phyloP scores from a whole-genome alignment of 2,329 filamentous ascomycete species.

The Bipolaris oryzae region DNA sequence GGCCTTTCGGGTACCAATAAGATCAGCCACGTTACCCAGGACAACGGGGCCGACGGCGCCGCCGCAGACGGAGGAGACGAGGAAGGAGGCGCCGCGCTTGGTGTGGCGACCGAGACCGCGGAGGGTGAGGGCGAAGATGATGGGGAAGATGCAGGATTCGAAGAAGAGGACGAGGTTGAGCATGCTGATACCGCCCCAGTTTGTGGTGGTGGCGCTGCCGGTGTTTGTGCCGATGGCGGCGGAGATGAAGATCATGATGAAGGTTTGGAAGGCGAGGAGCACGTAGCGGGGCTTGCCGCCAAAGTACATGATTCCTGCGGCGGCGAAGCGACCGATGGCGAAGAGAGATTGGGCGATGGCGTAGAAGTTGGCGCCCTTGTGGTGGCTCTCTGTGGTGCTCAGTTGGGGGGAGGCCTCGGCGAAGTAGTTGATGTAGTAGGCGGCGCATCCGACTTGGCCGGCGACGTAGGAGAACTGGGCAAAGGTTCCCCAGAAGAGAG shows the following conservation, averaged over 20 bases:
- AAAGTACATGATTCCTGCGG: constrained; percentile 46
- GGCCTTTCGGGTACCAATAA: constrained; percentile 40
- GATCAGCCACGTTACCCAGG: constrained; percentile 45
- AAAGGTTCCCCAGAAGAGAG: constrained; percentile 44
- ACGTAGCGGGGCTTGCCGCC: constrained; percentile 46
- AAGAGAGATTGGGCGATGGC: constrained; percentile 48
- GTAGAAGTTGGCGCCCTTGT: constrained; percentile 47
- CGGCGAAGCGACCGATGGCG: constrained; percentile 46
- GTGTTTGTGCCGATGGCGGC: constrained; percentile 43
- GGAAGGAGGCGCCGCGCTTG: constrained; percentile 48
- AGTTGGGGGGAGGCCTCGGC: constrained; percentile 43
- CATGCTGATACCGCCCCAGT: constrained; percentile 47
- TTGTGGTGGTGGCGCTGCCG: constrained; percentile 32
- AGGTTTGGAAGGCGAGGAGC: constrained; percentile 44
- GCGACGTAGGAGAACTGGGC: constrained; percentile 62
- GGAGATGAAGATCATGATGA: constrained; percentile 47
- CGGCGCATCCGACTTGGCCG: constrained; percentile 62
- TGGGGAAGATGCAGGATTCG: constrained; percentile 49
- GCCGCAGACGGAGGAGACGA: constrained; percentile 46
- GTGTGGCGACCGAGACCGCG: constrained; percentile 49
- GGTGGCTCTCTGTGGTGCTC: constrained; percentile 31
- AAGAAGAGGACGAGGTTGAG: constrained; percentile 49
- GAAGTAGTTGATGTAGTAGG: constrained; percentile 51
- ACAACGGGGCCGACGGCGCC: constrained; percentile 47
- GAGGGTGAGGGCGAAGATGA: constrained; percentile 47